phyloP scores from a whole-genome alignment of 495 filamentous ascomycete genomes.

The Aspergillus nanangensis region DNA sequence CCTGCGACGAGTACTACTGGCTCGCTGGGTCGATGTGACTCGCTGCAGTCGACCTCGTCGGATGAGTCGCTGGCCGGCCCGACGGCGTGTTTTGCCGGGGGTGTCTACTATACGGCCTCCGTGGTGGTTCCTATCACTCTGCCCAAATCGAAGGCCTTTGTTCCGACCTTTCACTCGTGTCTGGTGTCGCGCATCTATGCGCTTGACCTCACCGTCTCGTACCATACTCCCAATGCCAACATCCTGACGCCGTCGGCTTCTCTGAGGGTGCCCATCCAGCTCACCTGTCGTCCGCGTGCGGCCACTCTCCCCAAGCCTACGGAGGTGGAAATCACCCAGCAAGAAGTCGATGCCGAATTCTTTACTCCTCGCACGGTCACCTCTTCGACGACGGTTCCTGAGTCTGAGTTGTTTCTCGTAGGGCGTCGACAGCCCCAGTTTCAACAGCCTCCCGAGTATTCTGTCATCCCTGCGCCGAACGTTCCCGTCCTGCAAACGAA shows the following conservation, averaged over 20 bases:
- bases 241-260: slow-evolving; percentile 51
- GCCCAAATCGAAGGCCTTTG: slow-evolving; percentile 64
- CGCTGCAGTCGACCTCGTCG: slow-evolving; percentile 41
- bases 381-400: slow-evolving; percentile 3
- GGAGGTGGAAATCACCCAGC: slow-evolving; percentile 26
- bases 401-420: not conserved
- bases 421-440: not conserved
- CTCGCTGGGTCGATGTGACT: slow-evolving; percentile 51
- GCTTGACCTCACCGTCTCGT: slow-evolving; percentile 61
- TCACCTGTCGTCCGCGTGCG: slow-evolving; percentile 36
- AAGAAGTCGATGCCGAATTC: slow-evolving; percentile 33
- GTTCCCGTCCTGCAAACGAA: too few species aligned
- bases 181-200: slow-evolving; percentile 75
- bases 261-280: slow-evolving; percentile 73
- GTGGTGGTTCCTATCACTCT: slow-evolving; percentile 72
- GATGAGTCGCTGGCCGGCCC: slow-evolving; percentile 29
- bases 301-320: slow-evolving; percentile 8
- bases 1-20: slow-evolving; percentile 1
- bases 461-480: too few species aligned
- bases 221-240: slow-evolving; percentile 54
- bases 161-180: slow-evolving; percentile 89
- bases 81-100: slow-evolving; percentile 37
- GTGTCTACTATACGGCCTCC: slow-evolving; percentile 59
- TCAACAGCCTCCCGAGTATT: too few species aligned
- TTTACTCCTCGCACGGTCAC: slow-evolving; percentile 33